These are phyloP conservation scores for Lophiostoma macrostomum DNA, from an alignment of 495 filamentous ascomycete species.

Conservation along the genomic window DNA sequence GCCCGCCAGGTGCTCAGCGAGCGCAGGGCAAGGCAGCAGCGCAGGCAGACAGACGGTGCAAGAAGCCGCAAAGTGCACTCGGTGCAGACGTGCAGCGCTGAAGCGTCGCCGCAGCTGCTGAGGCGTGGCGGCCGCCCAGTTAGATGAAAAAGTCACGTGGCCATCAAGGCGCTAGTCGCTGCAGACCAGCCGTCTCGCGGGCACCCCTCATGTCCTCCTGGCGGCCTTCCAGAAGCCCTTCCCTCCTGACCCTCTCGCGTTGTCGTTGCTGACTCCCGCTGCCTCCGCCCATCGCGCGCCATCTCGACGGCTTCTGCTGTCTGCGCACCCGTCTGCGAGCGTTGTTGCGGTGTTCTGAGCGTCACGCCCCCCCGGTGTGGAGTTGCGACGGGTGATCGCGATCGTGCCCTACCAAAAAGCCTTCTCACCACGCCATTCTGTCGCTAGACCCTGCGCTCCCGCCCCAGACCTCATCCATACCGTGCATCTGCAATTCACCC, in stretches of 20 bases:
- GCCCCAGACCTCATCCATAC: background rate
- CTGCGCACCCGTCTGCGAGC: background rate
- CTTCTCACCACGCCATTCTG: conserved; percentile 25
- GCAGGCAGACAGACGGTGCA: too few species aligned
- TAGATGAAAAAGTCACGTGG: conserved; percentile 4
- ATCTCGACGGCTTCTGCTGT: background rate
- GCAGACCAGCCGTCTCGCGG: background rate
- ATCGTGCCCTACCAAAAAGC: conserved; percentile 1
- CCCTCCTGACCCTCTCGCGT: background rate
- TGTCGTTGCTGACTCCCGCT: background rate
- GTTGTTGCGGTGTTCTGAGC: conserved; percentile 13
- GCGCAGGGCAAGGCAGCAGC: too few species aligned
- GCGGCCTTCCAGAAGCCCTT: background rate
- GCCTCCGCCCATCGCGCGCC: conserved; percentile 4
- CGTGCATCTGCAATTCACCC: background rate
- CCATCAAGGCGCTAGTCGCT: background rate
- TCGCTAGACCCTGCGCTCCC: conserved; percentile 21
- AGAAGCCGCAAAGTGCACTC: conserved; percentile 1
- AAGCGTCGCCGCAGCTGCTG: background rate
- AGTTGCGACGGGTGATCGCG: conserved; percentile 12
- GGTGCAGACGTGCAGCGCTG: background rate
- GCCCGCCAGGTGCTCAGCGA: too few species aligned
- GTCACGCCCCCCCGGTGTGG: background rate
- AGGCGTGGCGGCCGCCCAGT: background rate
- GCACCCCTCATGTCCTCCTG: background rate